Conservation (phyloP, 495 filamentous ascomycete genomes). For the Hypoxylon intermedium region DNA sequence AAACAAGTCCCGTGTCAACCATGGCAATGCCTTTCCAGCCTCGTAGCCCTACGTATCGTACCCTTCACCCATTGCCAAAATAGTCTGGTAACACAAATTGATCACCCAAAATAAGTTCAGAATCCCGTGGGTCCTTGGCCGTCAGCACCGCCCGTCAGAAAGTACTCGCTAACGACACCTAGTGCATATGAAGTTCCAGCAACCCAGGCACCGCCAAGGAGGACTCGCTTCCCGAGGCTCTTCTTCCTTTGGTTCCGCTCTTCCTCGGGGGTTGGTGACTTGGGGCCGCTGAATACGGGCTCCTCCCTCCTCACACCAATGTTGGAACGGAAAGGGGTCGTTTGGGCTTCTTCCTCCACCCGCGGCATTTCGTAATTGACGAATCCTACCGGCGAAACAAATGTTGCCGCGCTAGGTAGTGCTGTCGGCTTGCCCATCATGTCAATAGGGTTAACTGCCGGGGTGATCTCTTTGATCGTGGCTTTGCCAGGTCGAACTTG, state of each 20-base stretch:
- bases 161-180: constrained; percentile 72
- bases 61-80: neutral
- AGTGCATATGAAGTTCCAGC: constrained; percentile 71
- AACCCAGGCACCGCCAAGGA: constrained; percentile 64
- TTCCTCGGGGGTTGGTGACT: constrained; percentile 32
- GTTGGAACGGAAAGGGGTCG: constrained; percentile 47
- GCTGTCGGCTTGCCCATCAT: constrained; percentile 53
- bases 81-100: neutral
- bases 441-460: constrained; percentile 62
- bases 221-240: constrained; percentile 55
- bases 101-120: constrained; percentile 24
- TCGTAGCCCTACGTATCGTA: constrained; percentile 13
- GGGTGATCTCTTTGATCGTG: constrained; percentile 14
- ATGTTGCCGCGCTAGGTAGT: constrained; percentile 54
- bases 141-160: constrained; percentile 64
- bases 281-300: constrained; percentile 61
- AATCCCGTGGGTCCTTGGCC: constrained; percentile 63
- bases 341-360: constrained; percentile 36
- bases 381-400: constrained; percentile 64
- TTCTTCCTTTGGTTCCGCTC: constrained; percentile 43
- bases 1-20: constrained; percentile 10
- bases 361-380: constrained; percentile 60
- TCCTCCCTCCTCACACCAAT: constrained; percentile 64
- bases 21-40: constrained; percentile 24
- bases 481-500: constrained; percentile 53